These are phyloP conservation scores for Pseudozyma pruni DNA, from an alignment of 1,284 basidiomycete species.

Conservation along the genomic window DNA sequence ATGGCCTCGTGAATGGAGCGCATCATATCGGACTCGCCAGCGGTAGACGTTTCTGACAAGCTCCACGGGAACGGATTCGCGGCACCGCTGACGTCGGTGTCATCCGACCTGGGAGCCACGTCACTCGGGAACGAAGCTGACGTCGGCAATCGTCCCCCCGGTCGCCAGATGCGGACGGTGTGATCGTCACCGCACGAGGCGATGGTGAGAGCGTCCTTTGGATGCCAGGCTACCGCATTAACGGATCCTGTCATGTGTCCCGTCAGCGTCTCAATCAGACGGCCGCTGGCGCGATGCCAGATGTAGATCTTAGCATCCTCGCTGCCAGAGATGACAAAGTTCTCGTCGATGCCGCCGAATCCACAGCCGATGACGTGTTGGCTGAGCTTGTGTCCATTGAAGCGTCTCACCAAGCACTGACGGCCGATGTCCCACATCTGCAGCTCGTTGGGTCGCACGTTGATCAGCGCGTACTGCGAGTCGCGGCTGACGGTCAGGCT, in stretches of 20 bases:
- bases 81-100: slow-evolving; percentile 38
- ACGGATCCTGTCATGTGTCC: slow-evolving; percentile 89
- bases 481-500: slow-evolving; percentile 77
- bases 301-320: slow-evolving; percentile 85
- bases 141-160: slow-evolving; percentile 23
- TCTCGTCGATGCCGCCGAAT: slow-evolving; percentile 90
- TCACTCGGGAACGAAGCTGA: slow-evolving; percentile 7
- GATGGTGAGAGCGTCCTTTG: slow-evolving; percentile 82
- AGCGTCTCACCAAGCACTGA: slow-evolving; percentile 72
- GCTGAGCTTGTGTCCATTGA: slow-evolving; percentile 51
- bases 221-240: slow-evolving; percentile 97
- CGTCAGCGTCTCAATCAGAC: slow-evolving; percentile 81
- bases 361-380: slow-evolving; percentile 86
- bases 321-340: slow-evolving; percentile 91
- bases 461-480: slow-evolving; percentile 86
- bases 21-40: slow-evolving; percentile 35
- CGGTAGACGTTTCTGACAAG: slow-evolving; percentile 23
- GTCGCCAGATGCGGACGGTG: slow-evolving; percentile 60
- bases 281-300: slow-evolving; percentile 89
- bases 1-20: slow-evolving; percentile 38
- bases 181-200: slow-evolving; percentile 71
- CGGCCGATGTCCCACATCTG: slow-evolving; percentile 83
- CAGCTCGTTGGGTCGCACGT: slow-evolving; percentile 77
- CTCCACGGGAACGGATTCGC: slow-evolving; percentile 52
- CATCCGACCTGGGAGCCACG: slow-evolving; percentile 29